Base-by-base conservation (phyloP, 805 yeast genomes). In the Suhomyces tanzawaensis region DNA sequence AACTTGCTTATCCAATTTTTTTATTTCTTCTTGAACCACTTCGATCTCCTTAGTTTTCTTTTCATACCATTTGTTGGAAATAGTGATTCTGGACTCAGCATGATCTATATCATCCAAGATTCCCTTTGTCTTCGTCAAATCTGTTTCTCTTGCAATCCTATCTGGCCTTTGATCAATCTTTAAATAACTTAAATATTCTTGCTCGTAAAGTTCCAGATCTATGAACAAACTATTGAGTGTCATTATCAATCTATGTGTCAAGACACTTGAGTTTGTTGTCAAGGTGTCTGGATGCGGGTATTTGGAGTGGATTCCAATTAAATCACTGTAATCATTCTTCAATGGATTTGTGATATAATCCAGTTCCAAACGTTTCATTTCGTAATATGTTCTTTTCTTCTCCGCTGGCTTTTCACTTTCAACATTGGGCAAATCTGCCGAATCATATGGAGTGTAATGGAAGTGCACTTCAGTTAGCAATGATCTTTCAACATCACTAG, bases 401-500 rank as follows among this genome's bases (percentile, higher is more conserved):
- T 33, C 30, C 18, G 29, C 37, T 31, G 42, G 45, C 29, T 32
- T 41, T 13, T 42, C 46, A 11, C 37, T 40, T 1, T 42, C 46
- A 30, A 59, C 53, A 46, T 61, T 57, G 45, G 64, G 64, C 4
- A 58, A 55, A 9, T 65, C 72, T 16, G 71, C 71, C 2, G 72
- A 60, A 37, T 74, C 76, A 44, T 76, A 74, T 27, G 77, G 72
- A 7, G 72, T 67, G 39, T 66, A 76, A 42, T 75, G 81, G 55
- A 77, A 83, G 37, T 74, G 77, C 3, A 85, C 91, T 53, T 85
- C 95, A 1, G 87, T 81, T 34, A 85, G 60, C 40, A 85, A 60
- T 0, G 93, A 82, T 49, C 76, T 74, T 53, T 89, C 96, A 15
- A 89, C 95, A 57, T 89, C 96, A 45, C 68, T 66, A 1, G 90